These are phyloP conservation scores for Marchantia paleacea DNA, from an alignment of 225 moss, liverwort and hornwort genomes.

Conservation along the genomic window DNA sequence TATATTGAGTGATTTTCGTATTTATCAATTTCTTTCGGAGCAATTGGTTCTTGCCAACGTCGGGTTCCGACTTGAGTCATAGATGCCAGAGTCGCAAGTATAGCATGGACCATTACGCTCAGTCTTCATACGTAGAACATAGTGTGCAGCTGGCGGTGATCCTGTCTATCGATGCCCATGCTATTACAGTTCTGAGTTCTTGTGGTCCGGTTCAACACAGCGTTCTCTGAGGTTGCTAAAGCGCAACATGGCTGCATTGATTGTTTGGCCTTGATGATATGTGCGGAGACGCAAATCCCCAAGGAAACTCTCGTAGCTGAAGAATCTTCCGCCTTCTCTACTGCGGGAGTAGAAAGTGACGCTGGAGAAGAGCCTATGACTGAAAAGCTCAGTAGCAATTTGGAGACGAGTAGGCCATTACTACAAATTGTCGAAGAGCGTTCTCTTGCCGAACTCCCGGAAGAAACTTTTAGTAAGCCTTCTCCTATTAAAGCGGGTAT, in stretches of 20 bases:
- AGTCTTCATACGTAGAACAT: background rate
- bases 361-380: conserved; percentile 7
- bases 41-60: background rate
- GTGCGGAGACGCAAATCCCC: conserved; percentile 46
- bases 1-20: too few species aligned
- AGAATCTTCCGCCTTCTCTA: background rate
- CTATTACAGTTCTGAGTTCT: background rate
- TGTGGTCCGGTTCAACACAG: conserved; percentile 32
- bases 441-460: background rate
- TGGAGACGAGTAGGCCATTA: background rate
- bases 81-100: background rate
- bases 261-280: conserved; percentile 90
- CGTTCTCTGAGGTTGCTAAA: conserved; percentile 64
- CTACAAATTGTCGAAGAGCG: conserved; percentile 10
- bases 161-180: background rate
- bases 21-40: too few species aligned
- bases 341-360: background rate
- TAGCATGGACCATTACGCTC: background rate
- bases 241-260: conserved; percentile 98
- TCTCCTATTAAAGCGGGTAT: conserved; percentile 14
- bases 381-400: background rate
- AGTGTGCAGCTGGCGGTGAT: background rate
- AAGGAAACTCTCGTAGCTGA: background rate
- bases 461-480: conserved; percentile 37
- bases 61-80: background rate